Base-by-base conservation (phyloP, 2,329 filamentous ascomycete genomes). In the Escovopsis sp. region DNA sequence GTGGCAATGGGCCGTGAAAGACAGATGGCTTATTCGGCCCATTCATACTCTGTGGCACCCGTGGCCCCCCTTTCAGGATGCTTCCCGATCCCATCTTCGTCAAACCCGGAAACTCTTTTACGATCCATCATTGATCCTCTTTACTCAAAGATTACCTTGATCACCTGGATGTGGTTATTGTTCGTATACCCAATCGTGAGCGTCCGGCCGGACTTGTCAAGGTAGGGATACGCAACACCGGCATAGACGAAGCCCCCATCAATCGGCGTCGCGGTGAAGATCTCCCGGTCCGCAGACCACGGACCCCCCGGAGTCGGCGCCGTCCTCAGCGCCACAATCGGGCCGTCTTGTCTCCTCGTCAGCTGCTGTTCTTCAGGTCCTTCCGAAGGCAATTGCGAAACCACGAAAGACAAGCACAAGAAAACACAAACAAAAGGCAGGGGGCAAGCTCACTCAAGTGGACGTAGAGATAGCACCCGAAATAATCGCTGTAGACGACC, bases 161-260 rank as follows among this genome's bases (percentile, higher is more conserved):
- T 53, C 1, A 64, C 50, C 40, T 64, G 55, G 7, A 60, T 61
- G 33, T 56, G 53, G 39, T 63, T 63, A 25, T 62, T 58, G 42
- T 64, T 65, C 1, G 60, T 65, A 31, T 54, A 65, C 0, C 59
- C 61, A 37, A 64, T 52, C 1, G 57, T 60, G 42, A 64, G 35
- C 0, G 59, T 64, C 46, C 50, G 49, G 0, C 61, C 61, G 0
- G 54, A 55, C 5, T 49, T 45, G 34, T 65, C 60, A 3, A 64
- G 45, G 35, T 64, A 60, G 1, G 63, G 61, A 33, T 64, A 62
- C 2, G 35, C 60, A 47, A 62, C 13, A 1, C 61, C 61, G 2
- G 61, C 61, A 36, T 65, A 64, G 2, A 60, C 59, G 12, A 45
- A 45, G 2, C 44, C 44, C 1, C 44, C 44, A 34, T 59, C 52